These are phyloP conservation scores for Starmerella asiatica DNA, from an alignment of 805 yeast species.

Conservation along the genomic window DNA sequence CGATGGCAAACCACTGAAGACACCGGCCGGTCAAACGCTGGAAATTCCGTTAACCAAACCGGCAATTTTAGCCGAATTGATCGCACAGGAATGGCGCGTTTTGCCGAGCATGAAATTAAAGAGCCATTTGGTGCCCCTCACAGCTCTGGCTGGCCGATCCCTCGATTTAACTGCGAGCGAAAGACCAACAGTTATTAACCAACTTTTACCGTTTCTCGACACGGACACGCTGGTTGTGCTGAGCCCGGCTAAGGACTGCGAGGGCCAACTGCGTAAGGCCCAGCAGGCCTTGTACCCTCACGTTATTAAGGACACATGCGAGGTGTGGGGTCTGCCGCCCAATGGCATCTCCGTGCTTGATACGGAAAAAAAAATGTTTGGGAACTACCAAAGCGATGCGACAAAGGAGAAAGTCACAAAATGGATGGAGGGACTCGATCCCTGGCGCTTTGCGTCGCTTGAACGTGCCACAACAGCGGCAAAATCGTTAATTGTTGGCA, in stretches of 20 bases:
- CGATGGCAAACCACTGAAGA: slow-evolving; percentile 63
- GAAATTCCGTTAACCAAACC: slow-evolving; percentile 41
- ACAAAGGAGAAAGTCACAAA: slow-evolving; percentile 47
- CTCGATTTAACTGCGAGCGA: slow-evolving; percentile 53
- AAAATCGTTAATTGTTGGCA: slow-evolving; percentile 77
- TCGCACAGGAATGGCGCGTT: slow-evolving; percentile 79
- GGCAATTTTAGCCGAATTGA: slow-evolving; percentile 49
- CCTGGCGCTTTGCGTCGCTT: slow-evolving; percentile 73
- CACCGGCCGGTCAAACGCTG: slow-evolving; percentile 67
- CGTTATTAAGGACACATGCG: slow-evolving; percentile 52
- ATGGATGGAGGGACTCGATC: slow-evolving; percentile 50
- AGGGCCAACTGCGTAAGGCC: slow-evolving; percentile 64
- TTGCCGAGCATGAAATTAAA: slow-evolving; percentile 51
- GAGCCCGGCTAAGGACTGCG: slow-evolving; percentile 67
- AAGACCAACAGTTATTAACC: slow-evolving; percentile 44
- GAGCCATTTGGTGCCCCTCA: slow-evolving; percentile 70
- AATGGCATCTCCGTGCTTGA: slow-evolving; percentile 45
- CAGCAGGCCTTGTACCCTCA: slow-evolving; percentile 72
- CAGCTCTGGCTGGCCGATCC: slow-evolving; percentile 76
- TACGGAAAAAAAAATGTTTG: slow-evolving; percentile 69
- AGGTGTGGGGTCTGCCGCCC: slow-evolving; percentile 32
- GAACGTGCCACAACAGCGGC: slow-evolving; percentile 81
- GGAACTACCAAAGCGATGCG: slow-evolving; percentile 54
- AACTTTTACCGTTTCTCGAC: slow-evolving; percentile 69
- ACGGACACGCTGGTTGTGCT: slow-evolving; percentile 87